Conservation (phyloP, 306 rosid genomes). For the Quercus ilex region DNA sequence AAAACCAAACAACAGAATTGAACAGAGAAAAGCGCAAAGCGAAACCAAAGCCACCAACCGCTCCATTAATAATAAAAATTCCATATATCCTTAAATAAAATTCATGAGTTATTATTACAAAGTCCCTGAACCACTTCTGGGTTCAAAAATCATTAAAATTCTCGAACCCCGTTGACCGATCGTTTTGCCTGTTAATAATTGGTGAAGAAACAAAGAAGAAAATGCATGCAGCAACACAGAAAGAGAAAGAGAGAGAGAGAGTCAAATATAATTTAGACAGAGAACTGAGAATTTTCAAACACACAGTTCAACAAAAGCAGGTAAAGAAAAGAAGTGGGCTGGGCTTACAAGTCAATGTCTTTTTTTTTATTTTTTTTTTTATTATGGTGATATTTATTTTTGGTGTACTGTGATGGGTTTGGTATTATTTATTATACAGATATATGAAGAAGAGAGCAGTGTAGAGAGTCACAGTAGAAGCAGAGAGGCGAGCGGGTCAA, state of each 20-base stretch:
- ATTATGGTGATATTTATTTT: background rate
- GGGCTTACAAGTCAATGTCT: background rate
- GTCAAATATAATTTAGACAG: background rate
- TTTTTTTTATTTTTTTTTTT: background rate
- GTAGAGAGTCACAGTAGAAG: no score
- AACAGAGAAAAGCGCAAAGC: slow-evolving; percentile 40
- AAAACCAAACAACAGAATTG: slow-evolving; percentile 50
- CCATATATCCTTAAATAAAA: slow-evolving; percentile 5
- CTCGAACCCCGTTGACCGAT: slow-evolving; percentile 4
- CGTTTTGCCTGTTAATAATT: background rate
- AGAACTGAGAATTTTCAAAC: background rate
- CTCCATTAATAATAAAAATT: slow-evolving; percentile 23
- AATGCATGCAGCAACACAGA: background rate
- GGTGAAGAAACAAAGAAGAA: background rate
- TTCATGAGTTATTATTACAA: background rate
- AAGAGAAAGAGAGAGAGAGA: background rate
- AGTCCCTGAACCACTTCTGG: background rate
- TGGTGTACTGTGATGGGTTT: no score
- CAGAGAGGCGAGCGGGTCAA: background rate
- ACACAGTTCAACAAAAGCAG: background rate
- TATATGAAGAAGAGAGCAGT: no score
- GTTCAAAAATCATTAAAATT: background rate
- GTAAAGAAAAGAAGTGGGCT: background rate
- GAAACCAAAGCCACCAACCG: slow-evolving; percentile 31
- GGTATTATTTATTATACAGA: no score